A percentile compares a stretch with the other conserved stretches of the same genome.
Evolutionary conservation across 345 rosid genomes (phyloP).

Genomic region (Eucalyptus curtisii): DNA sequence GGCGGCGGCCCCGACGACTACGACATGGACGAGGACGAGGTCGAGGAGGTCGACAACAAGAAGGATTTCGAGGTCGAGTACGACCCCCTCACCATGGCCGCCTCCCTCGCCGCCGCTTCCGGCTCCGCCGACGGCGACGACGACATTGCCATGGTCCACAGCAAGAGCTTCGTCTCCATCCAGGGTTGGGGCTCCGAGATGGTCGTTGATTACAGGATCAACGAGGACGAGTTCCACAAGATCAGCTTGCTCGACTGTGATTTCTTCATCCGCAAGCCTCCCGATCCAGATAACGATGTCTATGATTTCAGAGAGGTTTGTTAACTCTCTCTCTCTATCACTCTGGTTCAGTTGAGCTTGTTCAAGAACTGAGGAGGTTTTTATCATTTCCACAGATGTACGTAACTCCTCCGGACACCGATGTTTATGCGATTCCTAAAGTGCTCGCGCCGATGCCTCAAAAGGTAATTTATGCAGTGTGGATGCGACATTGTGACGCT

Average conservation of each 20-base stretch:
- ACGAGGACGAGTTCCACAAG: constrained; percentile 92
- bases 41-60: constrained; percentile 81
- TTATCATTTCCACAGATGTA: constrained; percentile 47
- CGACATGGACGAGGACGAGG: constrained; percentile 79
- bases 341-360: background rate
- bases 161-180: constrained; percentile 65
- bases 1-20: constrained; percentile 57
- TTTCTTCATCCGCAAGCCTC: constrained; percentile 90
- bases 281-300: constrained; percentile 88
- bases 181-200: constrained; percentile 85
- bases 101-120: background rate
- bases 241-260: constrained; percentile 81
- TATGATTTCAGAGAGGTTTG: constrained; percentile 91
- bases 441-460: constrained; percentile 90
- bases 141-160: constrained; percentile 53
- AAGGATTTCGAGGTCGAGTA: constrained; percentile 89
- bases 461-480: constrained; percentile 29
- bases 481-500: background rate
- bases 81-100: constrained; percentile 26
- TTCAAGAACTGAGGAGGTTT: background rate
- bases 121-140: constrained; percentile 21
- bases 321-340: background rate
- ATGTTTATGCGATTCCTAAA: constrained; percentile 76
- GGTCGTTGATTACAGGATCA: constrained; percentile 80
- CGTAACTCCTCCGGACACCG: constrained; percentile 92